phyloP scores from a whole-genome alignment of 129 eudicot species.

The Lonicera japonica region DNA sequence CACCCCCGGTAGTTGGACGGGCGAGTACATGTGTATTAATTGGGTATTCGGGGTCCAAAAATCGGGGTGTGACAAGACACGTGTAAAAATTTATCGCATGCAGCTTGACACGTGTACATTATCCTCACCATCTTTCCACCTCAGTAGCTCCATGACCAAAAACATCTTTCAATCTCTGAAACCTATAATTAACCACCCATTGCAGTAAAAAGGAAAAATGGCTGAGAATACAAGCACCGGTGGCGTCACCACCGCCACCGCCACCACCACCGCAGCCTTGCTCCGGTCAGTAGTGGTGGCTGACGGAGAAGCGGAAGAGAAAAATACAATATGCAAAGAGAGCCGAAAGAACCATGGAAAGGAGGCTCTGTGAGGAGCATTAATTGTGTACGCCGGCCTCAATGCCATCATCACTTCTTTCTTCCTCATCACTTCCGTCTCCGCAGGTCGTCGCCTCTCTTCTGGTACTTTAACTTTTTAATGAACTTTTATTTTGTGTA shows the following conservation, averaged over 20 bases:
- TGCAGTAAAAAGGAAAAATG: conserved; percentile 10
- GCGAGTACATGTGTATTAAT: too few relatives aligned
- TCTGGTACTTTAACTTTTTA: conserved; percentile 34
- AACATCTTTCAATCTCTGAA: too few relatives aligned
- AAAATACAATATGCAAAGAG: conserved; percentile 15
- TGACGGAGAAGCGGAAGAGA: conserved; percentile 2
- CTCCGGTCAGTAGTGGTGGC: conserved; percentile 16
- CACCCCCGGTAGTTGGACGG: too few relatives aligned
- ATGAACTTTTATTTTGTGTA: too few relatives aligned
- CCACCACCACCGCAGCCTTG: conserved; percentile 15
- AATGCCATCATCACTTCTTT: conserved; percentile 73
- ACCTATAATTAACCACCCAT: too few relatives aligned
- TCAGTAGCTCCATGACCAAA: too few relatives aligned
- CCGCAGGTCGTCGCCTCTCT: conserved; percentile 73
- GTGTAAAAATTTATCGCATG: too few relatives aligned
- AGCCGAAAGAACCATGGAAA: conserved; percentile 76
- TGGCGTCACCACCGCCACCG: conserved; percentile 15
- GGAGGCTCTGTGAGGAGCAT: conserved; percentile 78
- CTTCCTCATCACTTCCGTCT: conserved; percentile 77
- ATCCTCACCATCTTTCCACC: too few relatives aligned
- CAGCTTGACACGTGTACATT: too few relatives aligned
- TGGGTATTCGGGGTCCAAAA: too few relatives aligned
- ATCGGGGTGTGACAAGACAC: too few relatives aligned
- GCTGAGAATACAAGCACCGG: conserved; percentile 13
- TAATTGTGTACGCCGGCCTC: conserved; percentile 66